phyloP scores from a whole-genome alignment of 2,329 filamentous ascomycete genomes.

The Nannizziopsis barbatae region DNA sequence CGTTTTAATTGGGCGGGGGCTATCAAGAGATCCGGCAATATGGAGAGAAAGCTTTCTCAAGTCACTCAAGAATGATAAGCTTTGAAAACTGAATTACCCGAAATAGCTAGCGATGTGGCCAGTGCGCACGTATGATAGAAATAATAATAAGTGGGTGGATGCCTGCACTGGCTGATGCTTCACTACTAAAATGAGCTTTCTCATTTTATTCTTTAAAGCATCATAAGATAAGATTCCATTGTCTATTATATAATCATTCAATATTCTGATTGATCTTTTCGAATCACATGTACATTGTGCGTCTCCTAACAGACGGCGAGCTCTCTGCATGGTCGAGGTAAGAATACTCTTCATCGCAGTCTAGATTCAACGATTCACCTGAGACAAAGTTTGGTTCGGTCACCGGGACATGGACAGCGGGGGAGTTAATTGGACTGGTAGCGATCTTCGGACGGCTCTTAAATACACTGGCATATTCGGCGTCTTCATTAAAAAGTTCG shows the following conservation, averaged over 20 bases:
- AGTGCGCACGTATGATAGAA: too few relatives aligned
- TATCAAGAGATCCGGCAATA: slow-evolving; percentile 24
- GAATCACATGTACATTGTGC: slow-evolving; percentile 4
- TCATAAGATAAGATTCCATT: not conserved
- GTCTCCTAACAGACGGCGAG: slow-evolving; percentile 4
- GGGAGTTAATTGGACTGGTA: slow-evolving; percentile 52
- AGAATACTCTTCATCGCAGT: slow-evolving; percentile 3
- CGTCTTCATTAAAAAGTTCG: slow-evolving; percentile 57
- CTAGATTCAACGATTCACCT: slow-evolving; percentile 4
- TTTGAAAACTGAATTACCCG: too few relatives aligned
- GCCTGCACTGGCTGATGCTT: too few relatives aligned
- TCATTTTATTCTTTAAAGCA: too few relatives aligned
- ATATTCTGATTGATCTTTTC: not conserved
- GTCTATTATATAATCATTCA: not conserved
- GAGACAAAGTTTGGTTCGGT: not conserved
- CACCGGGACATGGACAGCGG: slow-evolving; percentile 16
- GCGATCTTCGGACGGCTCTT: slow-evolving; percentile 71
- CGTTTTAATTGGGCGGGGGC: slow-evolving; percentile 38
- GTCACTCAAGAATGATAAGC: not conserved
- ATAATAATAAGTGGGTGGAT: too few relatives aligned
- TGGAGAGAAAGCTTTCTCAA: slow-evolving; percentile 28
- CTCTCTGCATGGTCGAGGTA: slow-evolving; percentile 4
- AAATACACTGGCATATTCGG: slow-evolving; percentile 73
- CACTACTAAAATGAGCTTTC: too few relatives aligned
- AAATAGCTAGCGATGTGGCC: too few relatives aligned